Evolutionary conservation across 1,139 yeast genomes (phyloP).

Genomic region (Debaryomyces psychrophilus): DNA sequence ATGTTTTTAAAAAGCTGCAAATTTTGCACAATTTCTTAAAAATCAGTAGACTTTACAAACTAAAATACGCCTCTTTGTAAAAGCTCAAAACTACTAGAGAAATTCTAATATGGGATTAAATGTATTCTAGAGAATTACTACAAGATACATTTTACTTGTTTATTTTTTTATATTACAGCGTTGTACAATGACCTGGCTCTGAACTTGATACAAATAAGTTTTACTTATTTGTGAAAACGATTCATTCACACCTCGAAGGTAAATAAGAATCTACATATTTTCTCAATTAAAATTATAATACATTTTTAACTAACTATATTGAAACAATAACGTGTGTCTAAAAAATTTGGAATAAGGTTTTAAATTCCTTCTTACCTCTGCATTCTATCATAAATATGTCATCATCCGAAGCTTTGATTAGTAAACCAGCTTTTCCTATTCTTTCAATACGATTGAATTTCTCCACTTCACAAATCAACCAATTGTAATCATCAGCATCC

Average conservation of each 20-base stretch:
- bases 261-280: neutral
- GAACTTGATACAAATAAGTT: no score
- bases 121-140: no score
- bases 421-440: slow-evolving; percentile 51
- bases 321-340: neutral
- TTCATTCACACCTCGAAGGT: no score
- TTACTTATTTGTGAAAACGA: no score
- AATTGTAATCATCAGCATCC: slow-evolving; percentile 25
- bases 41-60: neutral
- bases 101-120: no score
- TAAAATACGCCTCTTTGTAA: no score
- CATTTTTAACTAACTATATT: neutral
- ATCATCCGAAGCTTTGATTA: slow-evolving; percentile 36
- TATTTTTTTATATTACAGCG: no score
- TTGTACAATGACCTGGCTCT: no score
- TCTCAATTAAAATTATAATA: neutral
- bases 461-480: slow-evolving; percentile 41
- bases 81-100: no score
- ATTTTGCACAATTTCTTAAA: neutral
- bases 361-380: slow-evolving; percentile 48
- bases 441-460: slow-evolving; percentile 35
- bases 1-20: neutral
- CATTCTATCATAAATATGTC: slow-evolving; percentile 50
- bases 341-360: slow-evolving; percentile 17
- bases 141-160: no score